A percentile compares a stretch with the other conserved stretches of the same genome.
These are phyloP conservation scores for Colletotrichum chrysophilum DNA, from an alignment of 2,329 filamentous ascomycete genomes.

Conservation along the genomic window DNA sequence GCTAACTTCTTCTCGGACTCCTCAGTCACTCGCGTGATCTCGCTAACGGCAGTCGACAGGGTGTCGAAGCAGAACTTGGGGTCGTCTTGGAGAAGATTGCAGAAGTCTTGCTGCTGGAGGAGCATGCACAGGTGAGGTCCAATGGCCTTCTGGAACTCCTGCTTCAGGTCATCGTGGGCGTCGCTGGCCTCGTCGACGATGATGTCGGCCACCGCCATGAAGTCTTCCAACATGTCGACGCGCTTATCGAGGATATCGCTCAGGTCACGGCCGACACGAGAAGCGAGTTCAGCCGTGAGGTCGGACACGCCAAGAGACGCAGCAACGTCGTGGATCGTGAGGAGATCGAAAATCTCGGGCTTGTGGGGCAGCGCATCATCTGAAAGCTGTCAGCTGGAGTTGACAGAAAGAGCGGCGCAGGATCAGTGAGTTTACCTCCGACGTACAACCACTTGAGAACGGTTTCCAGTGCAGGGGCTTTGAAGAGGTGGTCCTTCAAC, in stretches of 20 bases:
- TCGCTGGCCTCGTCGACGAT: not conserved
- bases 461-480: not conserved
- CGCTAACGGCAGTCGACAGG: not conserved
- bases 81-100: not conserved
- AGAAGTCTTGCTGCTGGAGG: not conserved
- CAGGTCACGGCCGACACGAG: not conserved
- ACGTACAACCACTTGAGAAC: not conserved
- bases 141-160: not conserved
- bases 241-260: not conserved
- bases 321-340: not conserved
- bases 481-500: not conserved
- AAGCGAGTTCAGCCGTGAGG: not conserved
- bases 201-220: not conserved
- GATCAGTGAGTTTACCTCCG: not conserved
- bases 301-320: not conserved
- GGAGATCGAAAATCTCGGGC: not conserved
- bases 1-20: not conserved
- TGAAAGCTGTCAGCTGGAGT: not conserved
- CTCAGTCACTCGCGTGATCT: not conserved
- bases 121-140: not conserved
- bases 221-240: not conserved
- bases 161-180: not conserved
- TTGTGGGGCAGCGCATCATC: not conserved
- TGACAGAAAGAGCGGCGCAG: not conserved
- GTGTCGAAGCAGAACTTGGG: not conserved